Conservation (phyloP, 2,329 filamentous ascomycete genomes). For the Hypoxylon sp. region DNA sequence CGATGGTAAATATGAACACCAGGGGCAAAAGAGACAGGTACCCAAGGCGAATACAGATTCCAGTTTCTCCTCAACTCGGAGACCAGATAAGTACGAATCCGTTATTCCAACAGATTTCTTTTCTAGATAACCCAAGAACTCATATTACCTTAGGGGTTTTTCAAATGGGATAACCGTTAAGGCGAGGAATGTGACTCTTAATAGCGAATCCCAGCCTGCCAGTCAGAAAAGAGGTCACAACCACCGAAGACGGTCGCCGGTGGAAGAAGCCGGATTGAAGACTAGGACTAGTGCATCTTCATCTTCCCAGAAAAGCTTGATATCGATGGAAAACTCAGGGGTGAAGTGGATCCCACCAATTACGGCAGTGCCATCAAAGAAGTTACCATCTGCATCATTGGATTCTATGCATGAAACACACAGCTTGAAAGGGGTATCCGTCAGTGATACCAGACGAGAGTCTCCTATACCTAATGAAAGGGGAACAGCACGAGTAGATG, state of each 20-base stretch:
- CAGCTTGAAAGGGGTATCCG: not conserved
- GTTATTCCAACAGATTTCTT: not conserved
- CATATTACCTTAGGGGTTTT: not conserved
- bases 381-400: not conserved
- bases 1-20: not conserved
- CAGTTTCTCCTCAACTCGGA: not conserved
- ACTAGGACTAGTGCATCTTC: not conserved
- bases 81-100: not conserved
- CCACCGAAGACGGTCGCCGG: not conserved
- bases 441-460: not conserved
- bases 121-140: too few species aligned
- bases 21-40: not conserved
- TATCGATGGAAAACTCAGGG: not conserved
- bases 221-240: not conserved
- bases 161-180: not conserved
- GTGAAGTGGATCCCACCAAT: not conserved
- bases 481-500: not conserved
- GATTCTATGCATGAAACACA: not conserved
- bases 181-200: not conserved
- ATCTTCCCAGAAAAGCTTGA: not conserved
- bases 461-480: not conserved
- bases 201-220: not conserved
- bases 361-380: not conserved
- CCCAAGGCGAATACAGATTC: not conserved
- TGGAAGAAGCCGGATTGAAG: not conserved